Conservation (phyloP, 1,284 basidiomycete species). For the Leccinum fallax region DNA sequence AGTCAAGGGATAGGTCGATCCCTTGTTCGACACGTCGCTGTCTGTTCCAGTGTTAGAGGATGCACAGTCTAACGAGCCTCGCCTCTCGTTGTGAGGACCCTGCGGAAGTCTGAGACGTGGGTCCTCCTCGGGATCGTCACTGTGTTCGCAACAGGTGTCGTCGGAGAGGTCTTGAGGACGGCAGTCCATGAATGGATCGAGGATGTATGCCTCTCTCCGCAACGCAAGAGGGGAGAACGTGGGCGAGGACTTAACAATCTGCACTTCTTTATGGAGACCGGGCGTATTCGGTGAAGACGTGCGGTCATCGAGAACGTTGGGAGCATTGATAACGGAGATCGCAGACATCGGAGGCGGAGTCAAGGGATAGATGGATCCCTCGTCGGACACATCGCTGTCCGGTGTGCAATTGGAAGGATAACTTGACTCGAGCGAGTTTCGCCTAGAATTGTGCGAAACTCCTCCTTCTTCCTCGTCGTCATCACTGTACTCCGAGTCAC, state of each 20-base stretch:
- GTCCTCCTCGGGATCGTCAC: neutral
- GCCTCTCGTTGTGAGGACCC: neutral
- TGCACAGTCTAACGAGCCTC: neutral
- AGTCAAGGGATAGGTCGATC: conserved; percentile 13
- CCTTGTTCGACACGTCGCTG: conserved; percentile 6
- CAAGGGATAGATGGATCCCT: conserved; percentile 14
- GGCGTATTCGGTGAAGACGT: neutral
- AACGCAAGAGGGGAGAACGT: neutral
- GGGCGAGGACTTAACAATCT: neutral
- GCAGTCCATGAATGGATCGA: neutral
- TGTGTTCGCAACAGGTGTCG: neutral
- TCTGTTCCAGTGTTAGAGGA: neutral
- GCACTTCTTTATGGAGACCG: neutral
- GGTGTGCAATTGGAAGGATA: neutral
- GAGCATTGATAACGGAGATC: neutral
- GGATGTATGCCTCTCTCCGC: neutral
- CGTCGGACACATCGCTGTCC: conserved; percentile 4
- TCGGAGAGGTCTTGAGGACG: neutral
- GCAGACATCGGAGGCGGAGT: conserved; percentile 11
- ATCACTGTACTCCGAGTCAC: conserved; percentile 2
- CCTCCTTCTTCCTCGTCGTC: neutral
- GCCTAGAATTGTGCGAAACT: neutral
- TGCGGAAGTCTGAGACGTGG: no score
- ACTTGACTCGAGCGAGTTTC: conserved; percentile 1
- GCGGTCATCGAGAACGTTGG: neutral